Base-by-base conservation (phyloP, 306 rosid species). In the Nissolia schottii region DNA sequence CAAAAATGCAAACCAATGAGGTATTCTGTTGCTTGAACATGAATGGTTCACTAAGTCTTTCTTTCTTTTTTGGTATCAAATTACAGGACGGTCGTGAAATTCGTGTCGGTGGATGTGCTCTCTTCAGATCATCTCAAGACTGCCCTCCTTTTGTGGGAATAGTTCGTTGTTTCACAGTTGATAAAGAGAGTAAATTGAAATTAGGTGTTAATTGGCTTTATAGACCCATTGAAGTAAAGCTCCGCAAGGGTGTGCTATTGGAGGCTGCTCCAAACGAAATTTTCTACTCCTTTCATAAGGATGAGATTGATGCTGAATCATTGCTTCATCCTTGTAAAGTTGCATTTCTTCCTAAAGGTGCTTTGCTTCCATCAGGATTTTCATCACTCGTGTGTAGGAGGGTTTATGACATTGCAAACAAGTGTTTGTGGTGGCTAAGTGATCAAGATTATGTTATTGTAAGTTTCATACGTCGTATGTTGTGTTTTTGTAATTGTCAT, bases 271-370 rank as follows among this genome's bases (percentile, higher is more conserved):
- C 91, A 10, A 92, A 92, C 90, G 97, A 92, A 78, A 65, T 92
- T 57, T 89, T 92, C 79, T 92, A 87, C 84, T 84, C 97, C 83
- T 89, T 92, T 85, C 97, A 89, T 60, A 86, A 81, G 96, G 92
- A 86, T 86, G 96, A 83, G 83, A 87, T 89, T 75, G 85, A 83
- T 81, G 93, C 87, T 78, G 90, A 81, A 73, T 89, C 87, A 13
- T 65, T 92, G 74, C 89, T 92, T 63, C 97, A 92, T 85, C 96
- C 93, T 67, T 92, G 96, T 83, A 92, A 87, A 92, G 97, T 92
- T 45, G 87, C 96, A 79, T 92, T 92, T 64, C 96, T 92, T 74
- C 89, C 89, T 19, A 87, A 89, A 72, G 93, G 86, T 46, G 86
- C 77, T 74, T 87, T 82, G 78, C 90, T 87, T 79, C 90, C 90